phyloP scores from a whole-genome alignment of 2,329 filamentous ascomycete genomes.

The Phialemoniopsis sp. region DNA sequence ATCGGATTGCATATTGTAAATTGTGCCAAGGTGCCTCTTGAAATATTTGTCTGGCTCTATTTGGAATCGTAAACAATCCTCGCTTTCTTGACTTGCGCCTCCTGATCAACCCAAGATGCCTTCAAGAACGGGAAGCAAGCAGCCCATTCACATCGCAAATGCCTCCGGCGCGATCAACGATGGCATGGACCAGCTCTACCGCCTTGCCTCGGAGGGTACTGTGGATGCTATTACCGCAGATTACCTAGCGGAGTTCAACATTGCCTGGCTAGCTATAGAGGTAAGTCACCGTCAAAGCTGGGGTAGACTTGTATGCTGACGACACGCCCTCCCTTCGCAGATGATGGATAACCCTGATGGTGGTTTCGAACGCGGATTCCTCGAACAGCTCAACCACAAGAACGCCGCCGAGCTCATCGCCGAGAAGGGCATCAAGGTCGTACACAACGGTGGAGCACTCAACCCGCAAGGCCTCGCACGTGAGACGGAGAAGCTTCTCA shows the following conservation, averaged over 20 bases:
- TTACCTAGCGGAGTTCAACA: constrained; percentile 21
- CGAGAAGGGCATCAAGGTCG: constrained; percentile 42
- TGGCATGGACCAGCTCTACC: too few relatives aligned
- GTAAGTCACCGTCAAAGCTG: neutral
- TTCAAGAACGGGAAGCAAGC: too few relatives aligned
- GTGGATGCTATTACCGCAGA: constrained; percentile 17
- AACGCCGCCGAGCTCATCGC: constrained; percentile 12
- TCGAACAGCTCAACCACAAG: constrained; percentile 18
- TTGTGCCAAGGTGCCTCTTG: too few relatives aligned
- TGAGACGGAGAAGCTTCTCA: constrained; percentile 6
- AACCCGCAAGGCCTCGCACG: constrained; percentile 43
- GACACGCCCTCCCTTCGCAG: too few relatives aligned
- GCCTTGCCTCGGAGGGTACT: too few relatives aligned
- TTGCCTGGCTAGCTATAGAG: constrained; percentile 21
- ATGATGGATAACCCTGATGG: constrained; percentile 15
- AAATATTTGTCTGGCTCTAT: too few relatives aligned
- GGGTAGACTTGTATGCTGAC: constrained; percentile 20
- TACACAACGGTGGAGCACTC: constrained; percentile 43
- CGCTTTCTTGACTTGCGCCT: too few relatives aligned
- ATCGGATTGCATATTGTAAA: too few relatives aligned
- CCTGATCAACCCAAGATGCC: too few relatives aligned
- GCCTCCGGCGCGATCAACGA: too few relatives aligned
- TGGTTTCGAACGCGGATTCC: constrained; percentile 22
- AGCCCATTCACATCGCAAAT: too few relatives aligned
- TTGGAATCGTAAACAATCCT: too few relatives aligned